Base-by-base conservation (phyloP, 257 asterid species). In the Plantago major region DNA sequence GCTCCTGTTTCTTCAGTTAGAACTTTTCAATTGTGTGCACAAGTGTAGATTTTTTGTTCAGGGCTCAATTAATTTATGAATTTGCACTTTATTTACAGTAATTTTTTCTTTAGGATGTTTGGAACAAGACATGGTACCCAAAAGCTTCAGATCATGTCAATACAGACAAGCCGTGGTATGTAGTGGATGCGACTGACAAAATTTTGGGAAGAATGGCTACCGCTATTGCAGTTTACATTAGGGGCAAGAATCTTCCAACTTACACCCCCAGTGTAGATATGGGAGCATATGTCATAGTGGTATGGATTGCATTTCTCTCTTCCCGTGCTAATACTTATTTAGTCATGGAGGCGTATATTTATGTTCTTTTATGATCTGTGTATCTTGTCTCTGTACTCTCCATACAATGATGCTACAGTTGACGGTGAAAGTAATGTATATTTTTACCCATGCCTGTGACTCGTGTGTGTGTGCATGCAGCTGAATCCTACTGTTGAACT, bases 271-370 rank as follows among this genome's bases (percentile, higher is more conserved):
- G 96, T 69, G 97, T 91, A 70, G 98, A 91, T 77, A 91, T 92
- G 97, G 98, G 98, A 63, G 98, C 98, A 46, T 89, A 86, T 47
- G 87, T 92, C 42, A 81, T 92, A 11, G 97, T 88, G 89, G 97
- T 91, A 81, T 10, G 58, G 74, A 12, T 9, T 33, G 18, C 22
- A 11, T 37, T 45, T 18, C 18, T 46, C 44, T 68, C 49, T 66
- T 37, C 74, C 69, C 50, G 67, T 57, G 33, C 49, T 56, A 42
- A 46, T 4, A 52, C 50, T n/a, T n/a, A n/a, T n/a, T n/a, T n/a
- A n/a, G n/a, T n/a, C n/a, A n/a, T n/a, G n/a, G n/a, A n/a, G n/a
- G 26, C 26, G 2, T 22, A 2, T 22, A 22, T 22, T 22, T 22
- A 22, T 22, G 26, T 2, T 22, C n/a, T 22, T 22, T 22, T 4